Conservation (phyloP, 129 eudicot genomes). For the Centaurea solstitialis region DNA sequence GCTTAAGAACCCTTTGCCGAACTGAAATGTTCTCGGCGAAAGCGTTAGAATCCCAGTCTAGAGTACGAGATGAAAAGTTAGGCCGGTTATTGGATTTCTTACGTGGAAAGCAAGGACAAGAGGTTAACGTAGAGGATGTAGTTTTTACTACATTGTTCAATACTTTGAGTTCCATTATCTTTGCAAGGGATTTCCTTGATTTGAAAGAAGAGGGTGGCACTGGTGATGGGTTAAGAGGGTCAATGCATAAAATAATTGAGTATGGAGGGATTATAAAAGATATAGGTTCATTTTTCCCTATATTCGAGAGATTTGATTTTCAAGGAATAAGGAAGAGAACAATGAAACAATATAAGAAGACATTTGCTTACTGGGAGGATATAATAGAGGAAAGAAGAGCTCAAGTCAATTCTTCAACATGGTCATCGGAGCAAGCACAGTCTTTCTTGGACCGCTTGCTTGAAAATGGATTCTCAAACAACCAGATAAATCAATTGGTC, state of each 20-base stretch:
- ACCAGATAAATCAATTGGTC: no score
- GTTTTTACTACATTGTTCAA: slow-evolving; percentile 19
- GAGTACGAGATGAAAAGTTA: slow-evolving; percentile 10
- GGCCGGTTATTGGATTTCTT: slow-evolving; percentile 8
- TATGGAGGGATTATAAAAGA: not conserved
- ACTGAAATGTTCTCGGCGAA: slow-evolving; percentile 21
- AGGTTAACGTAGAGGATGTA: slow-evolving; percentile 5
- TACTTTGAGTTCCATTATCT: slow-evolving; percentile 6
- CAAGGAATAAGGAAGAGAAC: not conserved
- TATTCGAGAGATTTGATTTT: not conserved
- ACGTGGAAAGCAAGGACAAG: slow-evolving; percentile 7
- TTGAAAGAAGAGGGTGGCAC: not conserved
- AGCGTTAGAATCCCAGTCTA: slow-evolving; percentile 12
- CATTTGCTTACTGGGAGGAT: no score
- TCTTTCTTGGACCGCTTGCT: no score
- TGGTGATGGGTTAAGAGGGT: slow-evolving; percentile 5
- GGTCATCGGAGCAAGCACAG: no score
- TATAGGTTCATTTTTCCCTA: not conserved
- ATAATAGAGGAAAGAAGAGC: no score
- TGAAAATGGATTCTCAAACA: no score
- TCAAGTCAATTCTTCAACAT: no score
- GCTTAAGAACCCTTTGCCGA: slow-evolving; percentile 3
- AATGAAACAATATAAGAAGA: not conserved
- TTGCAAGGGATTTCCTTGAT: slow-evolving; percentile 16
- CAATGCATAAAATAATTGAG: not conserved